phyloP scores from a whole-genome alignment of 306 rosid genomes.

The Fagus crenata region DNA sequence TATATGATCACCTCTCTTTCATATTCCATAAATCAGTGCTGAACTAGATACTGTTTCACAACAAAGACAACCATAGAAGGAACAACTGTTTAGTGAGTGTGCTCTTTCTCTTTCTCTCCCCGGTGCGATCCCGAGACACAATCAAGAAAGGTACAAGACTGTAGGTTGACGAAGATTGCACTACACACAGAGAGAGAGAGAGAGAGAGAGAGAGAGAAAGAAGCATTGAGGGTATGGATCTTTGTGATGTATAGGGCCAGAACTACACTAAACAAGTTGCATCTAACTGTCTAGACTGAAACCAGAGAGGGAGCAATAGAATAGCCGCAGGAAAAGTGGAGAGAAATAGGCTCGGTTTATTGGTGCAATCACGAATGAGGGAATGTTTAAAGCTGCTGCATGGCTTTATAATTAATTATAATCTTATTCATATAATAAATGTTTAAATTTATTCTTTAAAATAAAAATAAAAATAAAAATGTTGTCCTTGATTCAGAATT shows the following conservation, averaged over 20 bases:
- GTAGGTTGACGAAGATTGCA: conserved; percentile 22
- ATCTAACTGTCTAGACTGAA: conserved; percentile 26
- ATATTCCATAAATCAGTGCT: background rate
- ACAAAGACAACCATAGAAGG: background rate
- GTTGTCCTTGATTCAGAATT: conserved; percentile 13
- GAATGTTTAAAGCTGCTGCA: conserved; percentile 54
- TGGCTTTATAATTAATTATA: conserved; percentile 7
- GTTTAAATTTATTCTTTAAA: too few relatives aligned
- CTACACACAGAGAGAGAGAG: background rate
- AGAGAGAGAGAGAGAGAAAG: conserved; percentile 21
- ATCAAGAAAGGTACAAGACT: conserved; percentile 23
- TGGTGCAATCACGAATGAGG: conserved; percentile 25
- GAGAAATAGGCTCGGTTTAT: conserved; percentile 13
- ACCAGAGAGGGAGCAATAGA: conserved; percentile 10
- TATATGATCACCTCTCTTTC: background rate
- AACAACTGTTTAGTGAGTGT: background rate
- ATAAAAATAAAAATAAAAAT: background rate
- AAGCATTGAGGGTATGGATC: conserved; percentile 30
- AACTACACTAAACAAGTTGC: conserved; percentile 59
- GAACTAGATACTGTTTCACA: background rate
- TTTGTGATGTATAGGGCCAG: conserved; percentile 43
- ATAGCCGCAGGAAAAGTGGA: conserved; percentile 28
- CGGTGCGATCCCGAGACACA: conserved; percentile 13
- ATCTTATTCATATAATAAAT: background rate
- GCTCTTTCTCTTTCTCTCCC: background rate